Base-by-base conservation (phyloP, 805 yeast species). In the Hanseniaspora osmophila region DNA sequence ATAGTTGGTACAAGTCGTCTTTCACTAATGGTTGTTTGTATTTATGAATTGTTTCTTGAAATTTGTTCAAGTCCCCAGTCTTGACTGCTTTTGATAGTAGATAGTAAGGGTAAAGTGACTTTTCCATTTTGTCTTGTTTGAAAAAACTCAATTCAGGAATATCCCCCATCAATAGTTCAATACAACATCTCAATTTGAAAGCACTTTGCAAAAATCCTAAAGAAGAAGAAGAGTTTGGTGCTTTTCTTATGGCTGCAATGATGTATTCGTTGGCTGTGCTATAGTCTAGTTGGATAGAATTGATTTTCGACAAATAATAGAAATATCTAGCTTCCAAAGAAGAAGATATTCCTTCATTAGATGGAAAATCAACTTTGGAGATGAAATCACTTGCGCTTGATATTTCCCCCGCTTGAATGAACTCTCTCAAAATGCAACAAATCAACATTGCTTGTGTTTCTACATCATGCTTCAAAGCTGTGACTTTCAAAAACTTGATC, bases 111-210 rank as follows among this genome's bases (percentile, higher is more conserved):
- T 69, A 72, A 49, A 87, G 70, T 3, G 83, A 71, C 43, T 70
- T 69, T 51, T 75, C 77, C 56, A 78, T 66, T 41, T 68, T 65
- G 13, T 75, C 66, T 56, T 84, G 82, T 54, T 77, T 75, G 70
- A 92, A 92, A 33, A 76, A 74, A 42, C 86, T 72, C 52, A 94
- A 70, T 56, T 86, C 95, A 15, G 98, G 98, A 52, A 92, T 81
- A 55, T 92, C 98, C 48, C 99, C 98, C 77, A 90, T 88, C 55
- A 92, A 75, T 58, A 92, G 70, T 66, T 92, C 96, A 55, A 92
- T 84, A 48, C 88, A 73, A 50, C 90, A 83, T 59, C 78, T 82
- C 54, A 92, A 74, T 67, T 92, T 92, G 52, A 88, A 78, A 2
- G 96, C 92, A 44, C 84, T 77, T 64, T 88, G 95, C 51, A 87